Evolutionary conservation across 83 land plant species (phyloP).

Genomic region (Isoetes engelmannii): DNA sequence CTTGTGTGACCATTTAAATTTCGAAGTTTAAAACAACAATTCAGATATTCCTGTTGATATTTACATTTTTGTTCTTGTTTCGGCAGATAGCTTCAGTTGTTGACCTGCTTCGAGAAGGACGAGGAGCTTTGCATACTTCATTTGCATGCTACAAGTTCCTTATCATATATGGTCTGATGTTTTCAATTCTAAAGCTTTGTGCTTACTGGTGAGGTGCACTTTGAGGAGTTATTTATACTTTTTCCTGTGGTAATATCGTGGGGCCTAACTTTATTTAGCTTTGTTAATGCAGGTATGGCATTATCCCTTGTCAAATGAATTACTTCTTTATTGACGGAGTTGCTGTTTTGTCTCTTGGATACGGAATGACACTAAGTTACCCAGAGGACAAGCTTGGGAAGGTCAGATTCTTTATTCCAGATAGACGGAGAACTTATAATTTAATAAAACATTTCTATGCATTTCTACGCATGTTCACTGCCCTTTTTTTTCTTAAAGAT

Average conservation of each 20-base stretch:
- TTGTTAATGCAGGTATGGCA: constrained; percentile 31
- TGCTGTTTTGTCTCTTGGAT: constrained; percentile 37
- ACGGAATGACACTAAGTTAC: constrained; percentile 42
- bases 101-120: constrained; percentile 39
- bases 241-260: too few relatives aligned
- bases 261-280: too few relatives aligned
- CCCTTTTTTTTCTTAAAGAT: too few relatives aligned
- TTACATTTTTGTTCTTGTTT: background rate
- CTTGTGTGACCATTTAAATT: too few relatives aligned
- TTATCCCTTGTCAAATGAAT: constrained; percentile 42
- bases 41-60: too few relatives aligned
- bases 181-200: constrained; percentile 39
- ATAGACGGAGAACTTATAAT: too few relatives aligned
- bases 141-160: constrained; percentile 47
- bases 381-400: constrained; percentile 38
- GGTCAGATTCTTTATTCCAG: constrained; percentile 9
- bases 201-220: constrained; percentile 29
- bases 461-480: too few relatives aligned
- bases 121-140: constrained; percentile 40
- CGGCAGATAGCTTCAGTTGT: constrained; percentile 29
- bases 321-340: constrained; percentile 42
- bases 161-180: constrained; percentile 42
- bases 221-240: too few relatives aligned
- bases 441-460: too few relatives aligned
- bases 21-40: too few relatives aligned